Evolutionary conservation across 208 protist genomes (phyloP), one percentile per base, ranked within the genome.

Genomic region (Acanthamoeba castellanii): DNA sequence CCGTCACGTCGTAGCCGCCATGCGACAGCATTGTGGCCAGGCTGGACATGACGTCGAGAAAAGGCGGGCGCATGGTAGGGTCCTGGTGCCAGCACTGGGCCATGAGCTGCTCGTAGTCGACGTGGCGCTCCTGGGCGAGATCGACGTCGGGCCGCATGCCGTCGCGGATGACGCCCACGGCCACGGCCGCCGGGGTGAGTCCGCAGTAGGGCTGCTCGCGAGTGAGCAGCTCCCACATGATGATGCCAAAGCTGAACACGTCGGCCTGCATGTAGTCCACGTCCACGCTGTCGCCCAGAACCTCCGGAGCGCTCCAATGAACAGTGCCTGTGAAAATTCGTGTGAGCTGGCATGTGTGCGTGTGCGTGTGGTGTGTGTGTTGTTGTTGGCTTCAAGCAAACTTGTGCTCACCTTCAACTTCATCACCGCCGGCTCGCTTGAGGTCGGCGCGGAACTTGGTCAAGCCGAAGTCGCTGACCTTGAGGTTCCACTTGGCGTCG

Each of bases 401-500:
- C 0, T 8, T 20, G 18, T 20, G 16, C 2, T 3, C 52, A 57
- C 61, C 61, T 68, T 85, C 47, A 3, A 8, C 45, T 85, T 85
- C 45, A 1, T 18, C 25, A 9, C 64, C 68, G 0, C 9, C 30
- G 47, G 45, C 55, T 66, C 34, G 27, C 45, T 94, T 94, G 1
- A 94, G 59, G n/a, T 94, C 68, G 9, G 45, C 61, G 3, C 47
- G 11, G 66, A 94, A 76, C n/a, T 94, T 94, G 45, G 90, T 94
- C 20, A 94, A n/a, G 59, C 90, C 90, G 50, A 94, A 94, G 47
- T 94, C 90, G n/a, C 55, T 72, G 0, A 88, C 81, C 68, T 94
- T 94, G 25, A 94, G 59, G 52, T 94, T 94, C 90, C 90, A 94
- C 59, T 94, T 82, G 14, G 42, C n/a, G 37, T 94, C 90, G 50